These are phyloP conservation scores for Calocybe gangraenosa DNA, from an alignment of 768 basidiomycete genomes.

Conservation along the genomic window DNA sequence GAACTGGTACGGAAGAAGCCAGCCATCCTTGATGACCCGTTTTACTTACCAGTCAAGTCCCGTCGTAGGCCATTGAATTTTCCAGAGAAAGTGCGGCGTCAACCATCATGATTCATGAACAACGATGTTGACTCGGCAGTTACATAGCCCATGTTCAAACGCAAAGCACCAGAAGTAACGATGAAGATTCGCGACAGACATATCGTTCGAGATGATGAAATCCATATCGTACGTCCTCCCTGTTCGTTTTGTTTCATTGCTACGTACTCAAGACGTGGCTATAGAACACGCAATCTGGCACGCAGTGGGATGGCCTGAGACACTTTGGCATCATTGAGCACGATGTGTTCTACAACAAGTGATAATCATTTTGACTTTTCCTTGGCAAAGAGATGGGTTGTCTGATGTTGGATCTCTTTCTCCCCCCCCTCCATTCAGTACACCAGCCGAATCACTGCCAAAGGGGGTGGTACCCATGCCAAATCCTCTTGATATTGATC, in stretches of 20 bases:
- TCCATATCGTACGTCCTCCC: conserved; percentile 45
- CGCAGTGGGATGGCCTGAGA: conserved; percentile 67
- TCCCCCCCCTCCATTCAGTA: conserved; percentile 25
- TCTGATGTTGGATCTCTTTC: background rate
- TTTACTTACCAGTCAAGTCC: background rate
- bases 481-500: conserved; percentile 46
- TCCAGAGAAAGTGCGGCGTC: conserved; percentile 46
- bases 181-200: conserved; percentile 28
- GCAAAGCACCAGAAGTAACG: conserved; percentile 49
- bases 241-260: background rate
- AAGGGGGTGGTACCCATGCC: conserved; percentile 42
- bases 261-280: background rate
- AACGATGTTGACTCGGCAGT: background rate
- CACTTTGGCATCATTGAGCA: conserved; percentile 53
- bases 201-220: conserved; percentile 45
- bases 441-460: conserved; percentile 36
- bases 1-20: conserved; percentile 48
- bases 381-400: background rate
- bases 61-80: conserved; percentile 59
- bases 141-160: conserved; percentile 49
- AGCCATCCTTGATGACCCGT: background rate
- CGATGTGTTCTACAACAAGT: conserved; percentile 64
- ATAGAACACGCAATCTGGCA: conserved; percentile 68
- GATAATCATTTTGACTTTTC: conserved; percentile 7
- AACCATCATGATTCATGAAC: background rate